Conservation (phyloP, 495 filamentous ascomycete genomes). For the Penicillium pulvis region DNA sequence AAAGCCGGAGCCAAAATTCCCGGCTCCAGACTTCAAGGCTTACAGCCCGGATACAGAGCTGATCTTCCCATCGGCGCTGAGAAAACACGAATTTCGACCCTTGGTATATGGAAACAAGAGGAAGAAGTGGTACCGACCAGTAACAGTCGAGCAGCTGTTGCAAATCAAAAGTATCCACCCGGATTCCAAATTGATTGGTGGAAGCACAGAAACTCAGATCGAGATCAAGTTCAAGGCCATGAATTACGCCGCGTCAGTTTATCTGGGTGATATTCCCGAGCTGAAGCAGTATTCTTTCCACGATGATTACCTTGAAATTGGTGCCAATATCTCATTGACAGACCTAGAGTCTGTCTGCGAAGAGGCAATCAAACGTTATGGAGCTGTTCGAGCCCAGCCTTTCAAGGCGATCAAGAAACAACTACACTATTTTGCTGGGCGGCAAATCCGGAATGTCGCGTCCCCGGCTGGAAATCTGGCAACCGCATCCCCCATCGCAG, state of each 20-base stretch:
- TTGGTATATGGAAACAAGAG: slow-evolving; percentile 91
- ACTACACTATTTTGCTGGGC: slow-evolving; percentile 84
- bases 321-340: slow-evolving; percentile 88
- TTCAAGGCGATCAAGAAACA: slow-evolving; percentile 54
- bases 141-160: slow-evolving; percentile 81
- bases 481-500: slow-evolving; percentile 94
- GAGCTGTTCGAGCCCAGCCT: slow-evolving; percentile 65
- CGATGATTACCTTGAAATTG: slow-evolving; percentile 81
- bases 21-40: slow-evolving; percentile 73
- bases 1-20: slow-evolving; percentile 30
- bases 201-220: slow-evolving; percentile 96
- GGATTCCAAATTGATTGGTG: slow-evolving; percentile 89
- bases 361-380: slow-evolving; percentile 80
- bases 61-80: slow-evolving; percentile 86
- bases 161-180: slow-evolving; percentile 88
- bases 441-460: slow-evolving; percentile 95
- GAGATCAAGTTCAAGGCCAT: slow-evolving; percentile 98
- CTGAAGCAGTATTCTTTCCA: slow-evolving; percentile 76
- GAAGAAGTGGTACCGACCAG: slow-evolving; percentile 91
- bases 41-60: slow-evolving; percentile 91
- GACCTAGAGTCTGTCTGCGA: slow-evolving; percentile 65
- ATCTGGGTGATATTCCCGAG: slow-evolving; percentile 90
- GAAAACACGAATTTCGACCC: slow-evolving; percentile 78
- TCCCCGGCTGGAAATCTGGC: slow-evolving; percentile 95
- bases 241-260: slow-evolving; percentile 87